These are phyloP conservation scores for Chlamydomonas asymmetrica DNA, from an alignment of 139 green algal genomes.

Conservation along the genomic window DNA sequence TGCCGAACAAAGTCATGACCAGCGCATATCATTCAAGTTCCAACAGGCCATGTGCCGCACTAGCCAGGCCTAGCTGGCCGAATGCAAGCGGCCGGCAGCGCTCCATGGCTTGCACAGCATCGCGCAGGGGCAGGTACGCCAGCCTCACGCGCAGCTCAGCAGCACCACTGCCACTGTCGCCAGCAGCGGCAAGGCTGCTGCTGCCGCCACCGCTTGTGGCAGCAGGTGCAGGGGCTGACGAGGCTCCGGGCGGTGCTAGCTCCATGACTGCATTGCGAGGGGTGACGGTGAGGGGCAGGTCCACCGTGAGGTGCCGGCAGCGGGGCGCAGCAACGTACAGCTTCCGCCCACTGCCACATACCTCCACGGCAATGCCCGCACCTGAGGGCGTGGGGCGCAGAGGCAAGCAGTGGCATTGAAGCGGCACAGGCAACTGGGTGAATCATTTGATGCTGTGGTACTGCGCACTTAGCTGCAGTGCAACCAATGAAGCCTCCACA, in stretches of 20 bases:
- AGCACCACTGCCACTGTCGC: neutral
- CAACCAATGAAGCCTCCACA: too few relatives aligned
- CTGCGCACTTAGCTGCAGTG: neutral
- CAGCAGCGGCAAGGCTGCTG: too few relatives aligned
- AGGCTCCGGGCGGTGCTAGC: neutral
- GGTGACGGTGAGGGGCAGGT: constrained; percentile 34
- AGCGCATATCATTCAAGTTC: too few relatives aligned
- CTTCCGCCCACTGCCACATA: constrained; percentile 9
- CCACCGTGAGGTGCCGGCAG: constrained; percentile 18
- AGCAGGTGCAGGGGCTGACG: neutral
- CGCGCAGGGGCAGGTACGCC: constrained; percentile 25
- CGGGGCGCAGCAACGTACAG: constrained; percentile 10
- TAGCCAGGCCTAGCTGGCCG: constrained; percentile 24
- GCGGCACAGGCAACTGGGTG: neutral
- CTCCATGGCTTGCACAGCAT: constrained; percentile 20
- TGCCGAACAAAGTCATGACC: too few relatives aligned
- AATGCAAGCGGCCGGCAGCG: constrained; percentile 28
- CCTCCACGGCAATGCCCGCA: constrained; percentile 16
- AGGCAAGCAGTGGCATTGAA: neutral
- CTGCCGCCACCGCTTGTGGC: too few relatives aligned
- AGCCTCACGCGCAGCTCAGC: constrained; percentile 27
- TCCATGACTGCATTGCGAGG: neutral
- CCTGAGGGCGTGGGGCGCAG: neutral
- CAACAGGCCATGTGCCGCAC: too few relatives aligned
- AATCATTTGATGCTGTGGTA: neutral